Base-by-base conservation (phyloP, 2,329 filamentous ascomycete species). In the Dothiorella sarmentorum region DNA sequence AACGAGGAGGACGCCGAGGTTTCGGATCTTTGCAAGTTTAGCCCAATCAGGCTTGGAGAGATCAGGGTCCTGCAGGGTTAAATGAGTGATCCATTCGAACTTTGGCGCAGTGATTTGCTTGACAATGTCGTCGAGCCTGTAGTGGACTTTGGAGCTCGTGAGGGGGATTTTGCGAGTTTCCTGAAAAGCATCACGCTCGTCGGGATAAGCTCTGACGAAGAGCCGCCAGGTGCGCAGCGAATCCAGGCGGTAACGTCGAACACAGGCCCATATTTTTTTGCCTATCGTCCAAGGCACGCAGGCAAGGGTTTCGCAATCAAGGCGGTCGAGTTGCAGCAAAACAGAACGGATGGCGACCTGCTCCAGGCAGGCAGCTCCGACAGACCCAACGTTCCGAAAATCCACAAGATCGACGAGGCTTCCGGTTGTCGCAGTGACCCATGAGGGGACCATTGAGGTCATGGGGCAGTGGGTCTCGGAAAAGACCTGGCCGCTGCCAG, bases 71-170 rank as follows among this genome's bases (percentile, higher is more conserved):
- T 59, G 27, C 3, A 59, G 11, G 0, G 22, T 20, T n/a, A 59
- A 20, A 13, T 53, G 27, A 17, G 38, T 38, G 5, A 59, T 27
- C 57, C 57, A 59, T 13, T 59, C 57, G 13, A 59, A 53, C 3
- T 38, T 37, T 2, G 47, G 47, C 2, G 45, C 47, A 10, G 40
- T 38, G 17, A 43, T 38, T 22, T 53, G 38, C 20, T 35, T 59
- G 4, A 38, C 24, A n/a, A 53, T 59, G 11, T 31, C 26, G 17
- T 49, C 33, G 9, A 59, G n/a, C 6, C 7, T 35, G 31, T 22
- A 38, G 7, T 44, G 38, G 15, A 15, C 20, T 7, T 20, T 47
- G 3, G 31, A 17, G 24, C 22, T 35, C 27, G 24, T 5, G 10
- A 56, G 11, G 5, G 27, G 26, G 13, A 53, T 29, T 33, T 43